These are phyloP conservation scores for Aspergillus persii DNA, from an alignment of 2,329 filamentous ascomycete species.

Conservation along the genomic window DNA sequence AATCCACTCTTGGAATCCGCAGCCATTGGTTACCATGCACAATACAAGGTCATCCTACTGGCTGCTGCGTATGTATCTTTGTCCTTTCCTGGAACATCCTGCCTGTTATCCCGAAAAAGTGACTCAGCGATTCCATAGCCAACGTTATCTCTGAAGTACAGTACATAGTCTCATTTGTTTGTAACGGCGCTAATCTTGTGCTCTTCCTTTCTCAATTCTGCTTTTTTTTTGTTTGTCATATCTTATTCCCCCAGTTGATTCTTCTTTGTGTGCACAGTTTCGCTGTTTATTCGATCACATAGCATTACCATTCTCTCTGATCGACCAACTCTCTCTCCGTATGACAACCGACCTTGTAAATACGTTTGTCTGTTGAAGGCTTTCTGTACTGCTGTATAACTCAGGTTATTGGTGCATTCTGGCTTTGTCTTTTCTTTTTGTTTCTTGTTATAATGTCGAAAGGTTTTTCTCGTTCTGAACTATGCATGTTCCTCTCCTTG, in stretches of 20 bases:
- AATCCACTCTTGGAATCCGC: not conserved
- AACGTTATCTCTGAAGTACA: not conserved
- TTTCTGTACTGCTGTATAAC: not conserved
- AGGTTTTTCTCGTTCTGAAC: conserved; percentile 1
- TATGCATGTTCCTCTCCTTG: conserved; percentile 8
- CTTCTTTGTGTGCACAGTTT: not conserved
- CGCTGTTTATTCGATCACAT: not conserved
- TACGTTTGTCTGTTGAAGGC: not conserved
- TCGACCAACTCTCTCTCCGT: not conserved
- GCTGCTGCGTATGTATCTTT: conserved; percentile 2
- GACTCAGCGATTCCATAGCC: not conserved
- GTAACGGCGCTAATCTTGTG: not conserved
- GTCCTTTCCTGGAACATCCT: conserved; percentile 8
- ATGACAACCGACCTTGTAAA: not conserved
- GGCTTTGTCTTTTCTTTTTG: not conserved
- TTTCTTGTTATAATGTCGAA: conserved; percentile 3
- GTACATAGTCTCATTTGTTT: not conserved
- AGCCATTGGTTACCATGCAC: not conserved
- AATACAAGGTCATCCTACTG: not conserved
- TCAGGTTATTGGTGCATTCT: not conserved
- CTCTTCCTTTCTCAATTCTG: not conserved
- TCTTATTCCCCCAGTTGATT: conserved; percentile 9
- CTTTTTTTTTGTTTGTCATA: conserved; percentile 15
- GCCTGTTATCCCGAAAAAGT: conserved; percentile 3
- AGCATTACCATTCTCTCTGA: not conserved